Evolutionary conservation across 202 grass and related monocot genomes (phyloP), one percentile per base, ranked within the genome.

Genomic region (Eragrostis tef): DNA sequence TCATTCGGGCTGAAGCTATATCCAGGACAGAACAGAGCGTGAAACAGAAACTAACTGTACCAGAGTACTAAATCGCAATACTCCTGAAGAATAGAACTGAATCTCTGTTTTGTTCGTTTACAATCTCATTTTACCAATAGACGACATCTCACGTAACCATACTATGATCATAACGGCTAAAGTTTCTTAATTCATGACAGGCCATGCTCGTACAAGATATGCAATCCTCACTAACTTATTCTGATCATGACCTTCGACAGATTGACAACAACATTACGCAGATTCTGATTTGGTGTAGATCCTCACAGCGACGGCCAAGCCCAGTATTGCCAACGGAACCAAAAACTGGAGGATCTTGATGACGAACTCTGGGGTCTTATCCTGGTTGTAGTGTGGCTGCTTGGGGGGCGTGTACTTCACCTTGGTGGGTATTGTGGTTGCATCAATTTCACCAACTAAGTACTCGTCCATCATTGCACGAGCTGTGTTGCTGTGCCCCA

Each of bases 271-370:
- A 43, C 57, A 17, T 48, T 86, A 86, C 15, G 79, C 53, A 3
- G 84, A 69, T 70, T 89, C 87, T 6, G 92, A 81, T 75, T 94
- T 94, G 84, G 91, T 93, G 81, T 97, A 94, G 75, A 89, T 67
- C 83, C 90, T 89, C 67, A 91, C 88, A 34, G 74, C 88, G 9
- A 92, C 83, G 4, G 87, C 92, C 70, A 90, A 78, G 13, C 89
- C 92, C 81, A 94, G 79, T 36, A 92, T 92, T 0, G 86, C 91
- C n/a, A 92, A 56, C 15, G 91, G 89, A 50, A 94, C 88, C 70
- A 97, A 82, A 80, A 97, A 94, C 87, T 93, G 94, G 44, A 94
- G 92, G 36, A 97, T 83, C 89, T 85, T 94, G 84, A 97, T 89
- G 71, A 97, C 51, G 58, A 97, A 91, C 47, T 94, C 92, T 0